Evolutionary conservation across 2,329 filamentous ascomycete genomes (phyloP).

Genomic region (Ilyonectria mors-panacis): DNA sequence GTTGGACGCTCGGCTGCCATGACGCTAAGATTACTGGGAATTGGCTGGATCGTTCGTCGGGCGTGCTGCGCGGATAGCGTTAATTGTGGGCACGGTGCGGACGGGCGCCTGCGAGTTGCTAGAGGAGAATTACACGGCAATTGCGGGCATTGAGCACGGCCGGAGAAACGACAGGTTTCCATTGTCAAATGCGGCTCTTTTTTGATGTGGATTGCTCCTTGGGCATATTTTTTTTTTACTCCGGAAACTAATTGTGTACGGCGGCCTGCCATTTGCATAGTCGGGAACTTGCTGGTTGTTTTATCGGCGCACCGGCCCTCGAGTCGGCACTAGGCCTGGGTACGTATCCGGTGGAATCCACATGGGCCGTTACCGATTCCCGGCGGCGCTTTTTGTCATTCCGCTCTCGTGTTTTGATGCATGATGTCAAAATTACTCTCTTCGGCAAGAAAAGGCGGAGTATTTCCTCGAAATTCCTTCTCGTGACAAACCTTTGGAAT

Average conservation of each 20-base stretch:
- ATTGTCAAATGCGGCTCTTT: background rate
- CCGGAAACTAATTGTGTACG: background rate
- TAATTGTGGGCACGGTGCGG: conserved; percentile 29
- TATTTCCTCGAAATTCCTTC: background rate
- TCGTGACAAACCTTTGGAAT: background rate
- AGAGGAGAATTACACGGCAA: background rate
- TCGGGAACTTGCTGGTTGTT: background rate
- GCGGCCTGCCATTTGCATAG: background rate
- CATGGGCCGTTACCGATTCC: conserved; percentile 3
- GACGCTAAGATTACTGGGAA: conserved; percentile 44
- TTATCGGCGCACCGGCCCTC: background rate
- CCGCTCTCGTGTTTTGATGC: background rate
- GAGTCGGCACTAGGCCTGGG: conserved; percentile 3
- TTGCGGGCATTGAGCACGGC: background rate
- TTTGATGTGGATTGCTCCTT: background rate
- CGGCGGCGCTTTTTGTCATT: background rate
- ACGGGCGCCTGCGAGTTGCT: background rate
- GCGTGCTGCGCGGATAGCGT: conserved; percentile 23
- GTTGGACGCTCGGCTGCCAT: conserved; percentile 45
- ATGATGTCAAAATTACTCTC: conserved; percentile 14
- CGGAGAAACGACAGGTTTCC: background rate
- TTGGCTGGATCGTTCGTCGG: conserved; percentile 7
- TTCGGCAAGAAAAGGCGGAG: conserved; percentile 15
- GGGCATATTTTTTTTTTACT: background rate
- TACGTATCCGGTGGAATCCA: conserved; percentile 7